phyloP scores from a whole-genome alignment of 495 filamentous ascomycete genomes.

The Penicillium arizonense region DNA sequence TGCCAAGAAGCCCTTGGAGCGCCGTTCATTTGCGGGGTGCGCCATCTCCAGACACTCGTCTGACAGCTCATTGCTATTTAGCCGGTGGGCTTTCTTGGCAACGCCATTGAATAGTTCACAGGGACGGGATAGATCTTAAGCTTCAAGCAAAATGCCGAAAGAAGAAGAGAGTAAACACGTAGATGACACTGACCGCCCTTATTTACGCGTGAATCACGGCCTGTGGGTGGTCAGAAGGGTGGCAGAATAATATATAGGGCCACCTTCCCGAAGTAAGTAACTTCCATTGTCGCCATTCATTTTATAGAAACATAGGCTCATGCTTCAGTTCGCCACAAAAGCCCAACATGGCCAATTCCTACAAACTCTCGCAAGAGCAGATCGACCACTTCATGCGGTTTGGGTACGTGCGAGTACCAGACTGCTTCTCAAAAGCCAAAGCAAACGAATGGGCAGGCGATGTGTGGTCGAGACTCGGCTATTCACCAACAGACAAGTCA shows the following conservation, averaged over 20 bases:
- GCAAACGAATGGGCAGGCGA: conserved; percentile 54
- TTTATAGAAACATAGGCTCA: not conserved
- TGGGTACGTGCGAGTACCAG: conserved; percentile 60
- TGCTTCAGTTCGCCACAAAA: not conserved
- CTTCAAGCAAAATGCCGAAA: not conserved
- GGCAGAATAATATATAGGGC: not conserved
- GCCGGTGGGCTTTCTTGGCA: conserved; percentile 7
- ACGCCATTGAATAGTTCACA: not conserved
- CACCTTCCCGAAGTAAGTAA: conserved; percentile 1
- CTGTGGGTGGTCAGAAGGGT: not conserved
- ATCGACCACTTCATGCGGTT: conserved; percentile 64
- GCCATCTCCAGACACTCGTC: not conserved
- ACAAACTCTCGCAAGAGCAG: conserved; percentile 54
- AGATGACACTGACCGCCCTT: not conserved
- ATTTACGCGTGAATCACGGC: not conserved
- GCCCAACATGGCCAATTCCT: conserved; percentile 1
- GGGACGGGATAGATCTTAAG: not conserved
- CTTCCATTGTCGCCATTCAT: not conserved
- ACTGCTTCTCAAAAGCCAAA: conserved; percentile 62
- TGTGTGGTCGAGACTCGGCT: conserved; percentile 68
- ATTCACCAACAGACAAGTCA: conserved; percentile 61
- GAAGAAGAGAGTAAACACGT: not conserved
- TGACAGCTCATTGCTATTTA: conserved; percentile 2
- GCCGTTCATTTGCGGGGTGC: conserved; percentile 8
- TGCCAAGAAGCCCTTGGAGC: not conserved